A percentile compares a stretch with the other conserved stretches of the same genome.
phyloP scores from a whole-genome alignment of 805 yeast genomes.

The Wickerhamiella bombiphila region DNA sequence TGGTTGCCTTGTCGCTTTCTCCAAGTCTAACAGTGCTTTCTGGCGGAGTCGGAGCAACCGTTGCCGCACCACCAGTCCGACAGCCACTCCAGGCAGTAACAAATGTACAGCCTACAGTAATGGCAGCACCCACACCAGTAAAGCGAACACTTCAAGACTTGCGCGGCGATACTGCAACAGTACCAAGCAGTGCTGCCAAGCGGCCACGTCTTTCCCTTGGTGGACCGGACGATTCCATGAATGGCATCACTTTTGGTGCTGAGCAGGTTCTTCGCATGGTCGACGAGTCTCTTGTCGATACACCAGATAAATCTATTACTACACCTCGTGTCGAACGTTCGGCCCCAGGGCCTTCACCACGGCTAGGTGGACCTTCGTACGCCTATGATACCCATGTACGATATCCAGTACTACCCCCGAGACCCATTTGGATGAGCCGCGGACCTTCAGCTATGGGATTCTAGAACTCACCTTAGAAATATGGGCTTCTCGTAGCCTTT shows the following conservation, averaged over 20 bases:
- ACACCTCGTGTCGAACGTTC: slow-evolving; percentile 15
- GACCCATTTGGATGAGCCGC: slow-evolving; percentile 1
- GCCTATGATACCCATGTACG: slow-evolving; percentile 11
- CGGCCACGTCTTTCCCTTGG: neutral
- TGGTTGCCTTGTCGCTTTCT: neutral
- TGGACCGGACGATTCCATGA: too few species aligned
- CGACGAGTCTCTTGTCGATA: slow-evolving; percentile 24
- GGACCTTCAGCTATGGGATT: too few species aligned
- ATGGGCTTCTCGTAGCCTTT: too few species aligned
- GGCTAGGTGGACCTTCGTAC: slow-evolving; percentile 12
- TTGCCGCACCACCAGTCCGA: too few species aligned
- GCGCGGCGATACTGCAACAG: neutral
- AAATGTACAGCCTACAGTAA: neutral
- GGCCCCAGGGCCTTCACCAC: slow-evolving; percentile 19
- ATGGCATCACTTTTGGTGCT: slow-evolving; percentile 17
- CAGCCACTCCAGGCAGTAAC: too few species aligned
- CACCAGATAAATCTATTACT: slow-evolving; percentile 18
- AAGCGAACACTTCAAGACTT: neutral
- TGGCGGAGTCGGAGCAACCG: too few species aligned
- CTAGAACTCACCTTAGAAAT: too few species aligned
- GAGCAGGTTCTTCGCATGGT: slow-evolving; percentile 25
- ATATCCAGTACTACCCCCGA: slow-evolving; percentile 6
- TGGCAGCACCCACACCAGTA: neutral
- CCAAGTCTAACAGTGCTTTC: too few species aligned
- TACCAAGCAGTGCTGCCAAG: neutral